Evolutionary conservation across 2,329 filamentous ascomycete genomes (phyloP).

Genomic region (Xylaria sp.): DNA sequence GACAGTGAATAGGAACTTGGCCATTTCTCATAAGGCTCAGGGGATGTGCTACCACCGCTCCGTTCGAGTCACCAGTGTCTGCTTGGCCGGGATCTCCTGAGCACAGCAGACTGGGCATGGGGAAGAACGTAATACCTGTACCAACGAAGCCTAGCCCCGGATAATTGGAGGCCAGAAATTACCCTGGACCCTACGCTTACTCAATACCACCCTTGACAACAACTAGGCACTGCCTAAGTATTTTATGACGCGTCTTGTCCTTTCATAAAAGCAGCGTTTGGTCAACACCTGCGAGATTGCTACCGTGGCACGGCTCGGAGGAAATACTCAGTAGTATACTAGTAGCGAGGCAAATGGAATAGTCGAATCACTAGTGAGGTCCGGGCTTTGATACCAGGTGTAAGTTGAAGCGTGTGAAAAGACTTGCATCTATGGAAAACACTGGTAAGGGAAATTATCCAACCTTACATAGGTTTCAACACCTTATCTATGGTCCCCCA

Average conservation of each 20-base stretch:
- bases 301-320: background rate
- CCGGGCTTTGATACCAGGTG: background rate
- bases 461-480: too few species aligned
- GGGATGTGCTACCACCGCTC: background rate
- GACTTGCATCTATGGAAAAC: background rate
- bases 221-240: background rate
- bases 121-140: background rate
- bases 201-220: background rate
- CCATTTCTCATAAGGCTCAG: background rate
- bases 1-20: background rate
- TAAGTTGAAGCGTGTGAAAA: background rate
- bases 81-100: background rate
- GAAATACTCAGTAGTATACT: background rate
- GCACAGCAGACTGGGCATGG: background rate
- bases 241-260: background rate
- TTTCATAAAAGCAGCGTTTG: background rate
- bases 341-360: background rate
- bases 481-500: too few species aligned
- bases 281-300: background rate
- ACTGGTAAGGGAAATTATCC: too few species aligned
- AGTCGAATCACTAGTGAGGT: background rate
- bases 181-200: background rate
- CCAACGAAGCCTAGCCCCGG: background rate
- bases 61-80: background rate
- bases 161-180: background rate